phyloP scores from a whole-genome alignment of 2,329 filamentous ascomycete genomes.

The Periconia digitata region DNA sequence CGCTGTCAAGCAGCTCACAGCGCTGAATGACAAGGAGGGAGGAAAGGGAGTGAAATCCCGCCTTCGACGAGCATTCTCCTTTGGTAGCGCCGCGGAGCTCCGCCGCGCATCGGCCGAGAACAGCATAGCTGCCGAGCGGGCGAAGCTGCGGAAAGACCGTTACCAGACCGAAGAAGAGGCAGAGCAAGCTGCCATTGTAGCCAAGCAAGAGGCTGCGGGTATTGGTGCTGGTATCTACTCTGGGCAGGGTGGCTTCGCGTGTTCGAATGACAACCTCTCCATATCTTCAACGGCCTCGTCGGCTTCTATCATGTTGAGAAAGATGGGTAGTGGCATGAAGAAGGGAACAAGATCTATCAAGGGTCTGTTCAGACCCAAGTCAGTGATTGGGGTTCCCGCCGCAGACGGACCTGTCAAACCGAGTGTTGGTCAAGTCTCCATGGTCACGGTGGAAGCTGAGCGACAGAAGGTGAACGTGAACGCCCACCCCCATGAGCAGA shows the following conservation, averaged over 20 bases:
- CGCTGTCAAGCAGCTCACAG: slow-evolving; percentile 80
- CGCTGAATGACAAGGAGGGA: slow-evolving; percentile 79
- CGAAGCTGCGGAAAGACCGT: slow-evolving; percentile 56
- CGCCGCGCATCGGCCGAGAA: slow-evolving; percentile 72
- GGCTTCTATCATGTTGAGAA: slow-evolving; percentile 90
- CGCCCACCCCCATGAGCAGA: slow-evolving; percentile 65
- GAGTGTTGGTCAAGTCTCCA: slow-evolving; percentile 83
- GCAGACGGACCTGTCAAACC: slow-evolving; percentile 68
- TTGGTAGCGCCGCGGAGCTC: slow-evolving; percentile 91
- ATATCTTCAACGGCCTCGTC: slow-evolving; percentile 89
- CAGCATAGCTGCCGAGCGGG: slow-evolving; percentile 51
- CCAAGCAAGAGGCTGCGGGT: slow-evolving; percentile 88
- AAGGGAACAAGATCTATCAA: slow-evolving; percentile 88
- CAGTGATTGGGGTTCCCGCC: slow-evolving; percentile 74
- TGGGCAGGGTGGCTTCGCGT: slow-evolving; percentile 78
- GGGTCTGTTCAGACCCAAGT: slow-evolving; percentile 93
- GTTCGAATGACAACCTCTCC: slow-evolving; percentile 92
- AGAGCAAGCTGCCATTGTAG: slow-evolving; percentile 87
- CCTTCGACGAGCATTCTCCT: slow-evolving; percentile 89
- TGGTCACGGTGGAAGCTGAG: slow-evolving; percentile 95
- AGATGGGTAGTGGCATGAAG: slow-evolving; percentile 99
- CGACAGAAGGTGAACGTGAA: slow-evolving; percentile 80
- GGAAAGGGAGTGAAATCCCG: slow-evolving; percentile 83
- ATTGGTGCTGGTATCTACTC: slow-evolving; percentile 94
- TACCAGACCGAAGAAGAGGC: slow-evolving; percentile 70